Conservation (phyloP, 345 rosid genomes). For the Boechera stricta region DNA sequence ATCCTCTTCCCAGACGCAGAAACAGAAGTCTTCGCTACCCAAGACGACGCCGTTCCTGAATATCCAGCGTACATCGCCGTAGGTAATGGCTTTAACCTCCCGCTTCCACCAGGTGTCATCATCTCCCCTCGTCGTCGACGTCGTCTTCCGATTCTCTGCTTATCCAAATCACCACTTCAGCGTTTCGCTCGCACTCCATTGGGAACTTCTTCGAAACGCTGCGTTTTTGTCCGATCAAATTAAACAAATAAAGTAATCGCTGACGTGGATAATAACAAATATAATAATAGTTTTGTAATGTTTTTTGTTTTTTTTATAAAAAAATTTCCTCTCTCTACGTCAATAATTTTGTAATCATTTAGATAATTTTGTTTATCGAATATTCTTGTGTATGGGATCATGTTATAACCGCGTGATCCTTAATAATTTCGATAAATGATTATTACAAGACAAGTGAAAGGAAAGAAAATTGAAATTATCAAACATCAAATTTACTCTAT, state of each 20-base stretch:
- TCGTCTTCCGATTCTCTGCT: conserved; percentile 30
- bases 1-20: conserved; percentile 93
- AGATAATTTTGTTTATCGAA: not conserved
- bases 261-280: conserved; percentile 21
- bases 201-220: conserved; percentile 16
- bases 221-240: conserved; percentile 21
- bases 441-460: no score
- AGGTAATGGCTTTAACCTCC: conserved; percentile 45
- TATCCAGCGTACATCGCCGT: conserved; percentile 49
- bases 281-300: not conserved
- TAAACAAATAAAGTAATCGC: conserved; percentile 16
- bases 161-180: conserved; percentile 38
- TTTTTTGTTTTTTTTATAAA: not conserved
- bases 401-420: conserved; percentile 21
- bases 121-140: conserved; percentile 33
- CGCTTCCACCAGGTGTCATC: conserved; percentile 49
- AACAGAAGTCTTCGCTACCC: conserved; percentile 82
- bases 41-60: conserved; percentile 57
- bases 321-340: not conserved
- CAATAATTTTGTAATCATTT: not conserved
- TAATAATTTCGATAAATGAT: conserved; percentile 10
- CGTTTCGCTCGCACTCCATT: conserved; percentile 26
- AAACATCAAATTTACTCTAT: not conserved
- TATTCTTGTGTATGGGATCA: conserved; percentile 3
- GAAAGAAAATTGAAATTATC: not conserved